Conservation (phyloP, 176 grass and related monocot genomes). For the Chrysopogon serrulatus region DNA sequence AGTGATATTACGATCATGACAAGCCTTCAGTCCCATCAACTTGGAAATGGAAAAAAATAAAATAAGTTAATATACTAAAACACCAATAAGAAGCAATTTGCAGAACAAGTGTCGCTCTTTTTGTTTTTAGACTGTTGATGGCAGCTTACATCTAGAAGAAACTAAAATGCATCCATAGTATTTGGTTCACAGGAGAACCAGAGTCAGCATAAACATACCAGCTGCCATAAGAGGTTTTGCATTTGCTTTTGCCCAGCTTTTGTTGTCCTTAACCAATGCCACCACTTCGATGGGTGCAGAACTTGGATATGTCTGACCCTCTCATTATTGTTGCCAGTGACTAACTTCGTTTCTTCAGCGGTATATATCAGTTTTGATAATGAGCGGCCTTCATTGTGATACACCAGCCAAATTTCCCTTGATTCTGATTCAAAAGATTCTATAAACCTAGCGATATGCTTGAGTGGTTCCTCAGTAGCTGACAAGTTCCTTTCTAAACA, state of each 20-base stretch:
- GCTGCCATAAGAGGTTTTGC: slow-evolving; percentile 86
- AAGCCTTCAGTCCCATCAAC: slow-evolving; percentile 85
- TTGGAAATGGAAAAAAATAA: slow-evolving; percentile 28
- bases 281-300: slow-evolving; percentile 84
- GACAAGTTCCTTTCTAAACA: slow-evolving; percentile 37
- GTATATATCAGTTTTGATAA: slow-evolving; percentile 91
- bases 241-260: slow-evolving; percentile 83
- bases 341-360: slow-evolving; percentile 76
- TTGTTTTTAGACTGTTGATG: not conserved
- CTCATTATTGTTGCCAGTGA: slow-evolving; percentile 61
- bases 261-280: slow-evolving; percentile 91
- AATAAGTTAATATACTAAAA: not conserved
- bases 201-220: slow-evolving; percentile 50
- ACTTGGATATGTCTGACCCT: slow-evolving; percentile 66
- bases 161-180: not conserved
- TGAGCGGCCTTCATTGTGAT: slow-evolving; percentile 77
- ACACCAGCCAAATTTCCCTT: slow-evolving; percentile 97
- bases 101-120: not conserved
- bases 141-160: not conserved
- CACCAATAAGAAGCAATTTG: slow-evolving; percentile 13
- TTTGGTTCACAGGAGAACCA: slow-evolving; percentile 12
- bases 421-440: slow-evolving; percentile 96
- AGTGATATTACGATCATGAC: slow-evolving; percentile 88
- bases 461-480: slow-evolving; percentile 57
- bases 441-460: slow-evolving; percentile 94